Conservation (phyloP, 192 early-diverging fungal species). For the Tieghemiomyces parasiticus region DNA sequence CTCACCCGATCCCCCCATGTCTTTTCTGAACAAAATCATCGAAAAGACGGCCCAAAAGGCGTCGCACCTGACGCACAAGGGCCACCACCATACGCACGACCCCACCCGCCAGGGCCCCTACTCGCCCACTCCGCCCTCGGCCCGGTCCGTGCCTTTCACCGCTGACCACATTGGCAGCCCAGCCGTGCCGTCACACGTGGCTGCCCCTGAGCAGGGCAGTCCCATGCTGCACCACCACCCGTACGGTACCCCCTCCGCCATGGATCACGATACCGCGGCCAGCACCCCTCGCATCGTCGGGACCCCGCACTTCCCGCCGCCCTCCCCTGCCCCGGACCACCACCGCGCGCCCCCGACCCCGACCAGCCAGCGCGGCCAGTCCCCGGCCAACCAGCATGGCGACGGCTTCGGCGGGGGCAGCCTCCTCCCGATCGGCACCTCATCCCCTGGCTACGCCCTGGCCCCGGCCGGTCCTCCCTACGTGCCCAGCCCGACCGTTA, state of each 20-base stretch:
- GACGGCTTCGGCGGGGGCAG: too few relatives aligned
- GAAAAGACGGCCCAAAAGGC: slow-evolving; percentile 24
- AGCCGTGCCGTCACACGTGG: neutral
- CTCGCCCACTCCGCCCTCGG: neutral
- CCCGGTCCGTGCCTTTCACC: neutral
- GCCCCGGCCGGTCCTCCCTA: neutral
- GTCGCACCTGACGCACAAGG: slow-evolving; percentile 11
- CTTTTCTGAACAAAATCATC: slow-evolving; percentile 36
- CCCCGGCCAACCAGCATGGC: too few relatives aligned
- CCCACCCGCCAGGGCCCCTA: neutral
- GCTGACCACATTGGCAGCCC: neutral
- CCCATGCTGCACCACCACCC: neutral
- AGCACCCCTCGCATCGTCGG: too few relatives aligned
- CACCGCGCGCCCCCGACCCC: too few relatives aligned
- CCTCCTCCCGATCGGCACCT: too few relatives aligned
- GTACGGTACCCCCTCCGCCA: neutral
- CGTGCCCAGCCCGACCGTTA: neutral
- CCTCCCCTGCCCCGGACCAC: too few relatives aligned
- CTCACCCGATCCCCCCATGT: slow-evolving; percentile 15
- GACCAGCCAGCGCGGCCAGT: too few relatives aligned
- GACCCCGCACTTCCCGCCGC: too few relatives aligned
- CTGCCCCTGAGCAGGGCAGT: neutral
- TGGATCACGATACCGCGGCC: too few relatives aligned
- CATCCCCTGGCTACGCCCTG: neutral
- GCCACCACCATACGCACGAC: slow-evolving; percentile 12